Evolutionary conservation across 164 flowering plant genomes (phyloP), one percentile per base, ranked within the genome.

Genomic region (Kalanchoe fedtschenkoi): DNA sequence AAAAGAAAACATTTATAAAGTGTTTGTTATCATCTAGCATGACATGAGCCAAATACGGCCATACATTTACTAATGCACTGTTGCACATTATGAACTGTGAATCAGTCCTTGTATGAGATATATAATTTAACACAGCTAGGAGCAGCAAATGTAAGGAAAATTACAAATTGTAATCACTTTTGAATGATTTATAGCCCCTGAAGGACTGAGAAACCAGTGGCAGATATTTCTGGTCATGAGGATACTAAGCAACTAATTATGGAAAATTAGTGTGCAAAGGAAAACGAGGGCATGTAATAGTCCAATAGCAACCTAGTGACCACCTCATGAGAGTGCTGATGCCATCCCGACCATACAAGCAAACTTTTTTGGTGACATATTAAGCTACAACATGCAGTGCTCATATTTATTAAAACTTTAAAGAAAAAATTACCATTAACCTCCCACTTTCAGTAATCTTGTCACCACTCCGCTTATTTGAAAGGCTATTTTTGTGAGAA

Each of bases 391-490:
- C 43, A 62, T 32, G 34, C 58, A 17, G 34, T 47, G 10, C 9
- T 5, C n/a, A 34, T 47, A 1, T 24, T 7, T 1, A 51, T 41
- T 63, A 22, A 24, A 62, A 61, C 54, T 34, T 13, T 29, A 34
- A 64, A 66, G 71, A 57, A 68, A 60, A 44, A 34, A 57, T 44
- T 62, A 57, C 37, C 59, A 72, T 73, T 77, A 85, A 88, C 72
- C 77, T 83, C 65, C 60, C 60, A 24, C 69, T 65, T 60, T 70
- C 53, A 13, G 66, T 71, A 59, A 65, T 66, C 58, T 53, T 57
- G 47, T 59, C 61, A 61, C 60, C 44, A 26, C 69, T 66, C 64
- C 73, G 80, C 70, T 71, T 81, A 75, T 77, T 78, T 66, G 28
- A 53, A 70, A 65, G 3, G 77, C 16, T 61, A 68, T 68, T 59